Evolutionary conservation across 1,284 basidiomycete species (phyloP).

Genomic region (Pisolithus thermaeus): DNA sequence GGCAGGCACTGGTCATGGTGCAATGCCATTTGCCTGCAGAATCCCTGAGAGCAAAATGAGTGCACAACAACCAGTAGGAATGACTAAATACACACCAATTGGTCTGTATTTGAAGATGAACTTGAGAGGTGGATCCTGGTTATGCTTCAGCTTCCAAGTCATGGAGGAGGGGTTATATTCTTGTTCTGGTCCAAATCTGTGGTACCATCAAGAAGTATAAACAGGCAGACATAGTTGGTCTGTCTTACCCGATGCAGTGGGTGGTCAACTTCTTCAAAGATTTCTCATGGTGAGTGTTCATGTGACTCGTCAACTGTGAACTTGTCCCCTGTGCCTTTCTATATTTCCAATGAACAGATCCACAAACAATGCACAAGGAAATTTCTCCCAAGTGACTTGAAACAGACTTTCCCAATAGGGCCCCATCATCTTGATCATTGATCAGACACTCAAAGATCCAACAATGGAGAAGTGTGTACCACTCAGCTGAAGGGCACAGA

Average conservation of each 20-base stretch:
- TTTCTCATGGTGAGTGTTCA: slow-evolving; percentile 8
- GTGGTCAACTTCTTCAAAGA: slow-evolving; percentile 11
- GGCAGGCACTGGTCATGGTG: slow-evolving; percentile 1
- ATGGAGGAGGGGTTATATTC: too few species aligned
- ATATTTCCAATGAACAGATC: neutral
- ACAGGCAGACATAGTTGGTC: neutral
- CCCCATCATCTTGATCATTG: slow-evolving; percentile 14
- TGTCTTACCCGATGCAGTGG: slow-evolving; percentile 11
- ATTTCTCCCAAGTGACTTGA: slow-evolving; percentile 13
- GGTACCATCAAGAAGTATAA: neutral
- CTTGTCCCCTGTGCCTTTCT: too few species aligned
- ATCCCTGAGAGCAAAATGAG: slow-evolving; percentile 10
- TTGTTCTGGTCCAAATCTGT: slow-evolving; percentile 8
- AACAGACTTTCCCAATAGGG: slow-evolving; percentile 9
- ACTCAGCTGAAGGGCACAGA: slow-evolving; percentile 12
- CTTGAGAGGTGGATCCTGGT: slow-evolving; percentile 1
- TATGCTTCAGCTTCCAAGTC: neutral
- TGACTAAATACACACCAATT: slow-evolving; percentile 5
- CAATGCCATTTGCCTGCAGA: slow-evolving; percentile 16
- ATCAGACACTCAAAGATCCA: neutral
- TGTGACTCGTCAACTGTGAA: neutral
- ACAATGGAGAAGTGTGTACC: slow-evolving; percentile 2
- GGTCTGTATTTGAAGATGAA: slow-evolving; percentile 19
- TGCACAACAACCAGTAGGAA: neutral
- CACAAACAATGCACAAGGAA: neutral